Evolutionary conservation across 805 yeast genomes (phyloP).

Genomic region (Teunomyces kruisii): DNA sequence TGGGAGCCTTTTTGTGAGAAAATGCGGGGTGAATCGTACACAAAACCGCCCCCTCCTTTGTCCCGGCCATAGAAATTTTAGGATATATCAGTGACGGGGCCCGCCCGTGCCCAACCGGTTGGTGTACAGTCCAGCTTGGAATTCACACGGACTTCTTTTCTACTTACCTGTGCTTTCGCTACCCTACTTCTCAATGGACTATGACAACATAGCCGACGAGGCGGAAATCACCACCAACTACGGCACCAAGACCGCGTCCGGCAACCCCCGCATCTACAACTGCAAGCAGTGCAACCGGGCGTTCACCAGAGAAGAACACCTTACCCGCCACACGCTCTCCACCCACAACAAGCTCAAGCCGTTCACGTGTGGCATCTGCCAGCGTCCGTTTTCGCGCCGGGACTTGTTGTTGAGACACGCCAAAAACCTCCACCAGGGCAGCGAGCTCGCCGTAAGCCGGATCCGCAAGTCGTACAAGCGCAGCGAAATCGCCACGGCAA

Average conservation of each 20-base stretch:
- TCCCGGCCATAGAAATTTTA: background rate
- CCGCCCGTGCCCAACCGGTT: too few relatives aligned
- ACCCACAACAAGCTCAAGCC: constrained; percentile 48
- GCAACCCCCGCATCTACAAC: constrained; percentile 42
- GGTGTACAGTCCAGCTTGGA: too few relatives aligned
- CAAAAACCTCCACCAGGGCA: constrained; percentile 44
- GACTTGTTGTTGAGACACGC: constrained; percentile 46
- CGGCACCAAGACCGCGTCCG: constrained; percentile 45
- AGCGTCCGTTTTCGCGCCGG: constrained; percentile 42
- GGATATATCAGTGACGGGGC: background rate
- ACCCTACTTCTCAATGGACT: too few relatives aligned
- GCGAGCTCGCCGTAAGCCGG: constrained; percentile 43
- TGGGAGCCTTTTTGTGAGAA: background rate
- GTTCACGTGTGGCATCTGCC: constrained; percentile 44
- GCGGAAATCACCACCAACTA: constrained; percentile 14
- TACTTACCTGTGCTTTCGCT: too few relatives aligned
- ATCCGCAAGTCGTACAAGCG: constrained; percentile 39
- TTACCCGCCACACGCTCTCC: constrained; percentile 41
- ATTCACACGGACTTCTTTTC: too few relatives aligned
- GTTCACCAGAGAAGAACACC: constrained; percentile 47
- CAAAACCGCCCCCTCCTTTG: constrained; percentile 12
- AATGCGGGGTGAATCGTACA: constrained; percentile 12
- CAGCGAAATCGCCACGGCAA: constrained; percentile 7
- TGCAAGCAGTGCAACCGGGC: constrained; percentile 44
- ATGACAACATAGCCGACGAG: background rate